These are phyloP conservation scores for Nyctanthes arbortristis DNA, from an alignment of 257 asterid species.

Conservation along the genomic window DNA sequence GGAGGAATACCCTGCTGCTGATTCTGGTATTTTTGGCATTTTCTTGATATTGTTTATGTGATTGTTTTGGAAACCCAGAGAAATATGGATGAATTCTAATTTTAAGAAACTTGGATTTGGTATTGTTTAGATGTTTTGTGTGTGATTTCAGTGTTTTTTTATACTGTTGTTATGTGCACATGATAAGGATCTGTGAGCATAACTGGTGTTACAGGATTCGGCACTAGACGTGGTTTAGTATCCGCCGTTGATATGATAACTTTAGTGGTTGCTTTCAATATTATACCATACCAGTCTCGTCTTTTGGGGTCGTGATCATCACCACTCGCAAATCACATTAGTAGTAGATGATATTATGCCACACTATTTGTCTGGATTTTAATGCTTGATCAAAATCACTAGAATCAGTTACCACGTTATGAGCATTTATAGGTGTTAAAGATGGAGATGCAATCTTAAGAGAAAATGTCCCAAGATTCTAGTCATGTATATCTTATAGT, in stretches of 20 bases:
- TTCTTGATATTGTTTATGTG: constrained; percentile 4
- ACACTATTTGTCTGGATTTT: too few relatives aligned
- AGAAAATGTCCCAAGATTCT: neutral
- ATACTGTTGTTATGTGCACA: neutral
- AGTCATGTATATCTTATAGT: neutral
- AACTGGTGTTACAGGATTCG: too few relatives aligned
- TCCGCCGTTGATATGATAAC: too few relatives aligned
- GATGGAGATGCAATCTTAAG: neutral
- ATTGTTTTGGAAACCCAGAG: neutral
- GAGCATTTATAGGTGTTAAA: neutral
- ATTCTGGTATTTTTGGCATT: constrained; percentile 41
- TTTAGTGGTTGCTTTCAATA: too few relatives aligned
- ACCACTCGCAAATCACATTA: too few relatives aligned
- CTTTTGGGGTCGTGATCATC: too few relatives aligned
- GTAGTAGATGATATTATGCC: too few relatives aligned
- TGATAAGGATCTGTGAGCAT: neutral
- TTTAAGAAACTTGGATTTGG: neutral
- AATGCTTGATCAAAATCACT: too few relatives aligned
- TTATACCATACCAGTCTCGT: too few relatives aligned
- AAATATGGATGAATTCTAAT: neutral
- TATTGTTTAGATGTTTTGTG: neutral
- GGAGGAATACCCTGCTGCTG: constrained; percentile 53
- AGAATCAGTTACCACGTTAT: neutral
- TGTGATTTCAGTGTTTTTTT: neutral
- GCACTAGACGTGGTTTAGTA: too few relatives aligned